A percentile compares a stretch with the other conserved stretches of the same genome.
These are phyloP conservation scores for Tardiomyces depauwii DNA, from an alignment of 1,139 yeast genomes.

Conservation along the genomic window DNA sequence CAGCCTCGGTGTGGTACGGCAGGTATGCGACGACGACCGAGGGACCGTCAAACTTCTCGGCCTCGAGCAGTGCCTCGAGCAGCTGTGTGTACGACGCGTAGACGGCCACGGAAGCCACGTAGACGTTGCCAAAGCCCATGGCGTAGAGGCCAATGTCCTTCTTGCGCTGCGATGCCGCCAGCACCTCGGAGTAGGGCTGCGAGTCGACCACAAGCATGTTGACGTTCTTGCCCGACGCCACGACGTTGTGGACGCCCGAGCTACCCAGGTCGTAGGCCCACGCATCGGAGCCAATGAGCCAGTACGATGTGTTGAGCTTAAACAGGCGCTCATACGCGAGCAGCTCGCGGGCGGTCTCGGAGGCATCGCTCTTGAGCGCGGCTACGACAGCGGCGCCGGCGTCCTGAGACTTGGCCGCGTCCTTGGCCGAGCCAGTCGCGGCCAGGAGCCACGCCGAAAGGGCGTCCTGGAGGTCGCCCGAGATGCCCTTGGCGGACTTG, in stretches of 20 bases:
- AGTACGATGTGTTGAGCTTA: constrained; percentile 37
- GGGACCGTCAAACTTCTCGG: constrained; percentile 80
- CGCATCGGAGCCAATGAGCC: constrained; percentile 91
- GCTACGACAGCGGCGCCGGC: not conserved
- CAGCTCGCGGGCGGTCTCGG: constrained; percentile 4
- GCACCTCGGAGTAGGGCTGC: constrained; percentile 54
- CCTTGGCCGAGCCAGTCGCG: constrained; percentile 20
- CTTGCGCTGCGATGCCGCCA: constrained; percentile 41
- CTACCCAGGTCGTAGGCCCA: constrained; percentile 93
- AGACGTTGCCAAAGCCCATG: constrained; percentile 83
- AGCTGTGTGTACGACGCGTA: constrained; percentile 91
- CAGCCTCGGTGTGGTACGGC: constrained; percentile 59
- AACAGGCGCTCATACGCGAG: constrained; percentile 35
- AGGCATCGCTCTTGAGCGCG: not conserved
- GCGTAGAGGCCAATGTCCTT: constrained; percentile 93
- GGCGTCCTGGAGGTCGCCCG: constrained; percentile 41
- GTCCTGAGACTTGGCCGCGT: not conserved
- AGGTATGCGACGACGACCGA: constrained; percentile 83
- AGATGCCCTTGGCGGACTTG: constrained; percentile 37
- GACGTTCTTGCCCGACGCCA: constrained; percentile 64
- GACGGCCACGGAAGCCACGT: constrained; percentile 91
- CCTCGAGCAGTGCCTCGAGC: constrained; percentile 80
- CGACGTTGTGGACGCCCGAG: constrained; percentile 81
- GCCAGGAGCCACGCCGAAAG: constrained; percentile 58
- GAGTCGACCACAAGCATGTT: constrained; percentile 84